These are phyloP conservation scores for Xylaria venustula DNA, from an alignment of 495 filamentous ascomycete genomes.

Conservation along the genomic window DNA sequence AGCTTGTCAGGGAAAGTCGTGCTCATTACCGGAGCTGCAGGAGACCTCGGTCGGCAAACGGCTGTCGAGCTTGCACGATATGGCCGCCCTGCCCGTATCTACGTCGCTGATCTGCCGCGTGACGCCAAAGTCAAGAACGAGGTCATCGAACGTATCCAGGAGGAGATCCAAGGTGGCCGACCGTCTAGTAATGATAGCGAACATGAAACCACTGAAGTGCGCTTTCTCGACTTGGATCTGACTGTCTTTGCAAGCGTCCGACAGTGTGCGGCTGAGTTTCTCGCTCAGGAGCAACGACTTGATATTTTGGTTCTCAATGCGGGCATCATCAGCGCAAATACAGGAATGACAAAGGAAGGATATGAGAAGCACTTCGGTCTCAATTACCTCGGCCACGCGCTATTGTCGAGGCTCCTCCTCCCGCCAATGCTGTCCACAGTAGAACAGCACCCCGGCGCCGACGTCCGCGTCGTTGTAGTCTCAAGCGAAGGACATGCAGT, in stretches of 20 bases:
- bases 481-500: constrained; percentile 21
- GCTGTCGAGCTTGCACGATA: constrained; percentile 26
- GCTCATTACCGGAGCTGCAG: constrained; percentile 41
- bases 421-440: constrained; percentile 48
- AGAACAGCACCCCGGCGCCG: constrained; percentile 24
- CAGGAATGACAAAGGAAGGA: constrained; percentile 51
- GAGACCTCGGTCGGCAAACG: constrained; percentile 36
- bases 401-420: constrained; percentile 62
- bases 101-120: constrained; percentile 20
- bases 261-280: constrained; percentile 14
- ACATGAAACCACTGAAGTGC: constrained; percentile 5
- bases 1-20: constrained; percentile 32
- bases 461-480: constrained; percentile 35
- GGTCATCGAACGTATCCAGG: constrained; percentile 12
- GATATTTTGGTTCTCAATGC: constrained; percentile 65
- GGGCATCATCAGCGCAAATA: constrained; percentile 54
- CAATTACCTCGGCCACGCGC: constrained; percentile 63
- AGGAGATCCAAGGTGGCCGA: constrained; percentile 1
- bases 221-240: constrained; percentile 20
- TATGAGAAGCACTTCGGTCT: constrained; percentile 65
- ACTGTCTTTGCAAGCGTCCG: constrained; percentile 18
- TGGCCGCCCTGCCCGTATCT: constrained; percentile 25
- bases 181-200: not conserved
- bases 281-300: constrained; percentile 21
- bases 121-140: constrained; percentile 8